Evolutionary conservation across 2,329 filamentous ascomycete genomes (phyloP).

Genomic region (Harringtonia lauricola): DNA sequence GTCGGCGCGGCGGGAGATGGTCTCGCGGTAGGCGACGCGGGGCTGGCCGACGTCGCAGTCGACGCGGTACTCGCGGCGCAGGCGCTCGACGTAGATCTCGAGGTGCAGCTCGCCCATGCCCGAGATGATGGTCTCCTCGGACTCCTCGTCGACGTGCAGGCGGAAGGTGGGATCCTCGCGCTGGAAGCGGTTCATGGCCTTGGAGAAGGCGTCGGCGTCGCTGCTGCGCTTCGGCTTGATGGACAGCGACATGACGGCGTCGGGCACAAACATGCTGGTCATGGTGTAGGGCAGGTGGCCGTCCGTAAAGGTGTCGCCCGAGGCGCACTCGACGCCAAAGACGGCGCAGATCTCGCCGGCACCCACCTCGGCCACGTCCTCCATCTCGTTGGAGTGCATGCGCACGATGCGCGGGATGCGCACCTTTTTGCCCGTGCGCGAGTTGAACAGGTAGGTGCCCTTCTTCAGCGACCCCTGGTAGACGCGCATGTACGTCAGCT

Average conservation of each 20-base stretch:
- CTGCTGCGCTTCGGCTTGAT: constrained; percentile 93
- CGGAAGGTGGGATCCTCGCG: constrained; percentile 97
- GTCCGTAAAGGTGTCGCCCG: constrained; percentile 96
- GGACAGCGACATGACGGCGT: constrained; percentile 94
- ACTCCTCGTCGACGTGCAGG: constrained; percentile 83
- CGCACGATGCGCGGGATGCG: constrained; percentile 94
- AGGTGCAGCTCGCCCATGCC: constrained; percentile 97
- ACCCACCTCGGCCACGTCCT: constrained; percentile 84
- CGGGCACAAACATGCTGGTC: constrained; percentile 96
- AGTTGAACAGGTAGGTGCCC: constrained; percentile 86
- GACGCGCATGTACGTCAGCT: constrained; percentile 95
- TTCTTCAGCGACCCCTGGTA: constrained; percentile 90
- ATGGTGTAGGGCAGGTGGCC: constrained; percentile 87
- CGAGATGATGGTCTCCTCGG: constrained; percentile 92
- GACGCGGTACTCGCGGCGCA: constrained; percentile 92
- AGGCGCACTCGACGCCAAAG: constrained; percentile 95
- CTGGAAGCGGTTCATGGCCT: constrained; percentile 98
- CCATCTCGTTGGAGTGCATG: constrained; percentile 99
- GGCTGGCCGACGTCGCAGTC: constrained; percentile 94
- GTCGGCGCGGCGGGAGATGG: constrained; percentile 64
- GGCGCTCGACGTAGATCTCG: constrained; percentile 94
- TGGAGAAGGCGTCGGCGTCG: constrained; percentile 89
- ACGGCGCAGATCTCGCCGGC: constrained; percentile 98
- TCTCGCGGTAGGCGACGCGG: constrained; percentile 95
- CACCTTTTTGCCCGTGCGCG: constrained; percentile 88